phyloP scores from a whole-genome alignment of 805 yeast species.

The Candida ponderosae region DNA sequence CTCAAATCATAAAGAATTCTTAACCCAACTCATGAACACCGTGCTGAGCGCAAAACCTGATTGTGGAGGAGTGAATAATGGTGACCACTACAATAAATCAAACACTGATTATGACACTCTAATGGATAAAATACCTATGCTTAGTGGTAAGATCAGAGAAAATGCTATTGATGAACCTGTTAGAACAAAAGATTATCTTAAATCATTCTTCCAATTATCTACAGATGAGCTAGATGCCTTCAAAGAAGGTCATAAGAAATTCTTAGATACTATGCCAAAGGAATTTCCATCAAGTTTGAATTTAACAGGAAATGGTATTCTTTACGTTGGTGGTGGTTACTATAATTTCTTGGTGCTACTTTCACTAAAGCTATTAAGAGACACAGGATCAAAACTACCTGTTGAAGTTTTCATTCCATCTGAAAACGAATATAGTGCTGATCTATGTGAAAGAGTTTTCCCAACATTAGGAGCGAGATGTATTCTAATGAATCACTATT shows the following conservation, averaged over 20 bases:
- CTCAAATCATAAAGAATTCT: constrained; percentile 9
- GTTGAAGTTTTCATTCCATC: constrained; percentile 78
- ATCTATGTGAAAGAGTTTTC: constrained; percentile 56
- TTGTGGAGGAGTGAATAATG: constrained; percentile 12
- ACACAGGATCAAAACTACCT: constrained; percentile 61
- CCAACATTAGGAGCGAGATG: constrained; percentile 66
- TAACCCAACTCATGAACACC: constrained; percentile 10
- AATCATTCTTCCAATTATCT: constrained; percentile 10
- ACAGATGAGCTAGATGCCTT: constrained; percentile 9
- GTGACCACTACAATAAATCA: constrained; percentile 13
- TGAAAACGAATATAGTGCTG: constrained; percentile 60
- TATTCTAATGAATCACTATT: constrained; percentile 39
- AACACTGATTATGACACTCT: constrained; percentile 8
- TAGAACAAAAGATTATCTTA: constrained; percentile 15
- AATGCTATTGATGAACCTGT: constrained; percentile 16
- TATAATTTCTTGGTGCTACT: constrained; percentile 57
- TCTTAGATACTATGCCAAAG: constrained; percentile 27
- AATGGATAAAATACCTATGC: constrained; percentile 16
- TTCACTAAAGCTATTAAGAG: constrained; percentile 47
- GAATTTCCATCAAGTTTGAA: constrained; percentile 29
- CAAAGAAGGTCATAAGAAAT: constrained; percentile 12
- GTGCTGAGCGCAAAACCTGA: constrained; percentile 12
- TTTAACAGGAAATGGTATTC: constrained; percentile 50
- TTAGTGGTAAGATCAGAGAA: constrained; percentile 18
- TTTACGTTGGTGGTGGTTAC: constrained; percentile 69